Base-by-base conservation (phyloP, 2,329 filamentous ascomycete species). In the Colletotrichum liriopes region DNA sequence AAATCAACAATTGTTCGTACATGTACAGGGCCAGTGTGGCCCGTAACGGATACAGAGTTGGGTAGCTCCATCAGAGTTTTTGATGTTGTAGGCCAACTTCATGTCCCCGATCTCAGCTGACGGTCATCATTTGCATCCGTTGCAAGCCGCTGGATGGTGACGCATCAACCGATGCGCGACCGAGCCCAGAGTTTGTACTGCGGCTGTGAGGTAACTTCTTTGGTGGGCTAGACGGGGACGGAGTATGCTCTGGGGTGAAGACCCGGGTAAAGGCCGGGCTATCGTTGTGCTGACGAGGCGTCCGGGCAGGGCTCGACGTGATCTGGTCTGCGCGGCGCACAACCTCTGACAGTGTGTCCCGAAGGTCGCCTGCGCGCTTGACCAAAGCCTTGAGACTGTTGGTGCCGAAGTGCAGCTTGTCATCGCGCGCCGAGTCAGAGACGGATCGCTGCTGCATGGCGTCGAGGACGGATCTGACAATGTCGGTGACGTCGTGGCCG, bases 221-320 rank as follows among this genome's bases (percentile, higher is more conserved):
- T 29, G 88, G 84, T 5, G 89, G 88, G 71, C 86, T 91, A 16
- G 87, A 84, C 49, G 85, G 85, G 47, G 85, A 85, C 0, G 90
- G 90, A 55, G 92, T 89, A 29, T 68, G 69, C 12, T 90, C 89
- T 5, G 73, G 73, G 14, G 73, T 74, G 76, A 93, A 93, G 47
- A 93, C 89, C 32, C 89, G 84, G 3, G 90, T 92, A 74, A 93
- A 93, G 1, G 91, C 90, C n/a, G 91, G 91, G 76, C 90, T 92
- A 3, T 88, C 90, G 45, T 82, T 79, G 32, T 82, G 81, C 11
- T 83, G 82, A 56, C 86, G 84, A 3, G 87, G 86, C 1, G 87
- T 90, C 37, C 84, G 81, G 11, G 83, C 84, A 2, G 90, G 89
- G 76, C 87, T 91, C 72, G 87, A 85, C 0, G 87, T 88, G 61